Evolutionary conservation across 768 basidiomycete species (phyloP).

Genomic region (Suillus occidentalis): DNA sequence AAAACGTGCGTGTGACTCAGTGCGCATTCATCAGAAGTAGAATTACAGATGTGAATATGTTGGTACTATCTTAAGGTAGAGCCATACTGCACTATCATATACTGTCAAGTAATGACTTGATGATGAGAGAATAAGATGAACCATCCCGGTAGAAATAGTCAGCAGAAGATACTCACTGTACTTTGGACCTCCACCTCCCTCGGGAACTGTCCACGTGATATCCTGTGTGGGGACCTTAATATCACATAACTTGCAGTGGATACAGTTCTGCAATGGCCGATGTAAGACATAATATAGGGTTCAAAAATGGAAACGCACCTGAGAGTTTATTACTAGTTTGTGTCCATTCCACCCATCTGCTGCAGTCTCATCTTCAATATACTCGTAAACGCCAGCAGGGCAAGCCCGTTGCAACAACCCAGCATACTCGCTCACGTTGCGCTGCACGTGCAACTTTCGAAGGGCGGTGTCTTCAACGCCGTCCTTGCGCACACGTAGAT

Average conservation of each 20-base stretch:
- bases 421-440: conserved; percentile 78
- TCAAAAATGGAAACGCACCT: conserved; percentile 49
- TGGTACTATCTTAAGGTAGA: not conserved
- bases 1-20: not conserved
- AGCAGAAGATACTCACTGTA: conserved; percentile 61
- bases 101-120: not conserved
- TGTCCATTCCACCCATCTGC: conserved; percentile 73
- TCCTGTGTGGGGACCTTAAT: conserved; percentile 97
- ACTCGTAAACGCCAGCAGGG: conserved; percentile 97
- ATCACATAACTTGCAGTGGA: conserved; percentile 94
- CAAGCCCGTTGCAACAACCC: conserved; percentile 88
- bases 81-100: not conserved
- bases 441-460: conserved; percentile 65
- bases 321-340: conserved; percentile 94
- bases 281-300: not conserved
- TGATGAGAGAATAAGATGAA: not conserved
- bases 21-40: not conserved
- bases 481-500: conserved; percentile 65
- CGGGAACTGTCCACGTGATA: conserved; percentile 95
- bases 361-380: conserved; percentile 70
- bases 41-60: not conserved
- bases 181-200: conserved; percentile 95
- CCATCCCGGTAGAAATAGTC: not conserved
- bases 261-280: conserved; percentile 64
- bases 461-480: conserved; percentile 41